phyloP scores from a whole-genome alignment of 2,329 filamentous ascomycete genomes.

The Talaromyces atroroseus region DNA sequence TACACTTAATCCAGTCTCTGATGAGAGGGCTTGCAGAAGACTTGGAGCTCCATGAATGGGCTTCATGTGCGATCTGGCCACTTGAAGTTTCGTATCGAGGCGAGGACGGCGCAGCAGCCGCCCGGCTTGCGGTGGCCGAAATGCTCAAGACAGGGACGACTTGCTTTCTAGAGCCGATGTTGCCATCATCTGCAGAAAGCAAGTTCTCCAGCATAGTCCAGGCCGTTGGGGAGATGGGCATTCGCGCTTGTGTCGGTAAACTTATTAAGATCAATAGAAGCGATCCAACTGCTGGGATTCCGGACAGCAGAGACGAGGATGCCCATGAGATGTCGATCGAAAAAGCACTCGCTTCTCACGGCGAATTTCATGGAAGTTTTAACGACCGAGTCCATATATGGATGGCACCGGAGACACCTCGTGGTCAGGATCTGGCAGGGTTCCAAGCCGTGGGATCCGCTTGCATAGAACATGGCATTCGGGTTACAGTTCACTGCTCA shows the following conservation, averaged over 20 bases:
- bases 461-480: background rate
- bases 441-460: background rate
- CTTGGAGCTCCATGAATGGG: background rate
- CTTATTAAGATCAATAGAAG: background rate
- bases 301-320: background rate
- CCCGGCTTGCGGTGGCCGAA: background rate
- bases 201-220: background rate
- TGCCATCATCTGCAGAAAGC: background rate
- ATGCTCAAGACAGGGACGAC: background rate
- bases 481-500: background rate
- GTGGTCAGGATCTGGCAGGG: background rate
- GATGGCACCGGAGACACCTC: background rate
- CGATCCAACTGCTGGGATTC: background rate
- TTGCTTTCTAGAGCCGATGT: background rate
- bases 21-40: background rate
- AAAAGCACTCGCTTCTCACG: background rate
- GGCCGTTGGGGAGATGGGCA: background rate
- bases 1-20: background rate
- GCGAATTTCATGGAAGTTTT: background rate
- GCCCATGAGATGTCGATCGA: background rate
- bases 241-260: background rate
- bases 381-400: background rate
- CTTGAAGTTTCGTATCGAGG: background rate
- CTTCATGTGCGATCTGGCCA: background rate
- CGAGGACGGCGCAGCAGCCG: background rate